These are phyloP conservation scores for Cryptosporidium meleagridis DNA, from an alignment of 169 alveolate species.

Conservation along the genomic window DNA sequence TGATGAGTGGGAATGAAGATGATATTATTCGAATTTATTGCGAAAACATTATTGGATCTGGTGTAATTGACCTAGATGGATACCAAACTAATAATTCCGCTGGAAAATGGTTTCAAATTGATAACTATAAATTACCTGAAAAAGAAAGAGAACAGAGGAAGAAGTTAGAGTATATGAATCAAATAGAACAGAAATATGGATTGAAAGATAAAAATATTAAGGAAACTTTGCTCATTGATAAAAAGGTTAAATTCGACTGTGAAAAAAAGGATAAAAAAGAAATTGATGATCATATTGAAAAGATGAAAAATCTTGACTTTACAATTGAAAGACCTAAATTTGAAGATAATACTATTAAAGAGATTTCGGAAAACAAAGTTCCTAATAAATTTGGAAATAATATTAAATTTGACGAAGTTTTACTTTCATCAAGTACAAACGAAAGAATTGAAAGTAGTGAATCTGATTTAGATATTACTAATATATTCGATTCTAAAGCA, in stretches of 20 bases:
- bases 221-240: neutral
- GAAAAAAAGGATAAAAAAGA: neutral
- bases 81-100: neutral
- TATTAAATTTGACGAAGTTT: neutral
- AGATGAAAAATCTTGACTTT: conserved; percentile 21
- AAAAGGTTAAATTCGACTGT: neutral
- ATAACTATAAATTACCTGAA: conserved; percentile 24
- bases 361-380: neutral
- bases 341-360: neutral
- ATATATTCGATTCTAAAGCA: conserved; percentile 24
- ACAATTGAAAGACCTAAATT: neutral
- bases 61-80: conserved; percentile 19
- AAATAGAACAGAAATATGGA: neutral
- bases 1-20: conserved; percentile 63
- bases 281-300: neutral
- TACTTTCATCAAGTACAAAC: neutral
- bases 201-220: neutral
- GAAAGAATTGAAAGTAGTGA: neutral
- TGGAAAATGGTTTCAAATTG: conserved; percentile 48
- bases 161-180: conserved; percentile 2
- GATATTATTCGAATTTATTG: conserved; percentile 49
- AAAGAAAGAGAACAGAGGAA: neutral
- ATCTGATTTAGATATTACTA: conserved; percentile 3
- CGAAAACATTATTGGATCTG: conserved; percentile 47
- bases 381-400: neutral